Percentiles rank a stretch among this genome's conserved stretches.
phyloP scores from a whole-genome alignment of 1,284 basidiomycete genomes.

The Sanghuangporus baumii region DNA sequence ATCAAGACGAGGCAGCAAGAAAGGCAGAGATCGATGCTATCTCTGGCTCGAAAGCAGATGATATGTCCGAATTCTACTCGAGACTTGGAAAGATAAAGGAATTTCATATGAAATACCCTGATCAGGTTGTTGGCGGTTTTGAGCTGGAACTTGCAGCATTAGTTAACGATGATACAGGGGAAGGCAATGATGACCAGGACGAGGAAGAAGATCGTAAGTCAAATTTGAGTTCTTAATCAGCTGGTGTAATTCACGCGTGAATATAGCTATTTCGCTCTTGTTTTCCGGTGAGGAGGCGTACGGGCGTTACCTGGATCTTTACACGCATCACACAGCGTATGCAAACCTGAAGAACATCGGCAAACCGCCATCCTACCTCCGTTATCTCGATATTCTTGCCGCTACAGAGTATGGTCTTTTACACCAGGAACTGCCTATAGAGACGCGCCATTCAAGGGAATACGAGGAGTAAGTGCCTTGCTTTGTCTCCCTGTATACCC shows the following conservation, averaged over 20 bases:
- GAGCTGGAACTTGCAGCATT: conserved; percentile 78
- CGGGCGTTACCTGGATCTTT: conserved; percentile 92
- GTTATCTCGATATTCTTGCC: conserved; percentile 84
- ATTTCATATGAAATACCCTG: conserved; percentile 93
- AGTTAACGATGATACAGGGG: conserved; percentile 66
- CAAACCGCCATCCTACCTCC: conserved; percentile 81
- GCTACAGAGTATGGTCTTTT: conserved; percentile 49
- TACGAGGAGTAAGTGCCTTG: conserved; percentile 64
- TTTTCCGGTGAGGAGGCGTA: conserved; percentile 96
- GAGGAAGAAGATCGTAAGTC: conserved; percentile 76
- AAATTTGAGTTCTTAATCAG: conserved; percentile 6
- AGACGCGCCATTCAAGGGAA: conserved; percentile 68
- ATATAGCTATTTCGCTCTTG: conserved; percentile 73
- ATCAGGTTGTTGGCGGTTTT: conserved; percentile 74
- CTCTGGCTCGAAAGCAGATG: conserved; percentile 50
- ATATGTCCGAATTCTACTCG: conserved; percentile 90
- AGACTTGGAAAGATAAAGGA: conserved; percentile 93
- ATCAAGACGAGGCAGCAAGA: conserved; percentile 67
- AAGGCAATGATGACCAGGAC: conserved; percentile 66
- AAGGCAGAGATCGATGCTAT: conserved; percentile 59
- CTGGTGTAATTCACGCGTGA: conserved; percentile 17
- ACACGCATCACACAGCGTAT: conserved; percentile 83
- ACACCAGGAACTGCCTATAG: conserved; percentile 68
- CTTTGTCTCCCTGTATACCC: neutral
- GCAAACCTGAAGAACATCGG: conserved; percentile 84